Evolutionary conservation across 2,329 filamentous ascomycete species (phyloP).

Genomic region (Kalaharituber pfeilii): DNA sequence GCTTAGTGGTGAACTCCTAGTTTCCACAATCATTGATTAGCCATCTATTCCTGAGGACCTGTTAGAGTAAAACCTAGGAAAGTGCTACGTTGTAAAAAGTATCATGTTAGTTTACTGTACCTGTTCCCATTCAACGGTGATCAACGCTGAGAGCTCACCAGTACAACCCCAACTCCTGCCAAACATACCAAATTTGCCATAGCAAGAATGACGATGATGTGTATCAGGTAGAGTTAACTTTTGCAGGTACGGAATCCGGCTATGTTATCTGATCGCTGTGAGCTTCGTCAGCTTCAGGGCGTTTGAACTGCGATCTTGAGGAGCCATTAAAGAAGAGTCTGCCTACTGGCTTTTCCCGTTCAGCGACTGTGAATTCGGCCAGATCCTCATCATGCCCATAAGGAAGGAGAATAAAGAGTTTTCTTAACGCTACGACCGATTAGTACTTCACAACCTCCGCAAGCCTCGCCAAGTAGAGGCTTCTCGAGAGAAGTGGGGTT

Average conservation of each 20-base stretch:
- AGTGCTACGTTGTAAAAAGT: slow-evolving; percentile 6
- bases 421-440: too few species aligned
- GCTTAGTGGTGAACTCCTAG: too few species aligned
- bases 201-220: slow-evolving; percentile 37
- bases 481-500: too few species aligned
- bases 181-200: slow-evolving; percentile 39
- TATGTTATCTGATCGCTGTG: slow-evolving; percentile 1
- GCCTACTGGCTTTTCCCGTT: too few species aligned
- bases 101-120: neutral
- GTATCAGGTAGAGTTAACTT: slow-evolving; percentile 26
- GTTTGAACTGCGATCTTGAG: too few species aligned
- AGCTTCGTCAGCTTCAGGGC: neutral
- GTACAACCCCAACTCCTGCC: slow-evolving; percentile 36
- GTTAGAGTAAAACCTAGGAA: slow-evolving; percentile 9
- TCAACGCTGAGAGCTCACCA: slow-evolving; percentile 14
- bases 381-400: too few species aligned
- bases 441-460: too few species aligned
- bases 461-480: too few species aligned
- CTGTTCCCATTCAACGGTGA: neutral
- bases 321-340: too few species aligned
- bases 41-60: neutral
- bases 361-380: too few species aligned
- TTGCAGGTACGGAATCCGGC: slow-evolving; percentile 17
- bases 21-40: slow-evolving; percentile 7
- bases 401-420: too few species aligned